Evolutionary conservation across 2,329 filamentous ascomycete species (phyloP), one percentile per base, ranked within the genome.

Genomic region (Scedosporium apiospermum): DNA sequence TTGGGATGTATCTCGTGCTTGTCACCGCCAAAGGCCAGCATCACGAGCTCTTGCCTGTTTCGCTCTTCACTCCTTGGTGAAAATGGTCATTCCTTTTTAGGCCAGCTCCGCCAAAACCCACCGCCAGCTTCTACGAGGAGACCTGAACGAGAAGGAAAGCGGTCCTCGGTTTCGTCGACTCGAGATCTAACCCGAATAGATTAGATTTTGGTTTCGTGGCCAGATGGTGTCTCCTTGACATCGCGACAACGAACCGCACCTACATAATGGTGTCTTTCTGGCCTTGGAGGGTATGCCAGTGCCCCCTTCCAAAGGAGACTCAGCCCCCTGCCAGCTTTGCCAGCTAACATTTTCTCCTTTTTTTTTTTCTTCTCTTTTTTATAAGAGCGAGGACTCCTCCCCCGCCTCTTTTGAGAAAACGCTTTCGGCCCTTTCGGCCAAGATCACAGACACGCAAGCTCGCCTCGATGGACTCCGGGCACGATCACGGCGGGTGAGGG

Each of bases 361-460:
- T 7, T 26, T 46, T 44, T 6, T 26, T 46, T 44, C 5, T 23
- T 23, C 66, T 18, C 49, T 49, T 18, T 16, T 21, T 46, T 18
- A 55, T 42, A 69, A 96, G 91, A 84, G 85, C 75, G 84, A 90
- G 71, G 84, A 88, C 73, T 89, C 84, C 72, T 96, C 93, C 67
- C 89, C 95, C 27, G 93, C 92, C 60, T 90, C 88, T 3, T 99
- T 98, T 72, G 95, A 99, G 77, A 97, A 93, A 80, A 86, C 88
- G 2, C 86, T 99, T 34, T 90, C 91, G 9, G 82, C 85, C 26
- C 84, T 99, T 57, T 90, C 93, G 10, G 79, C 80, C 61, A 96
- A 95, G 77, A 97, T 99, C 73, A 81, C 88, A 49, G 83, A 86
- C 66, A 86, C 88, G 2, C 89, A 89, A 68, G 78, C 87, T 51